Evolutionary conservation across 441 rosid species (phyloP), one percentile per base, ranked within the genome.

Genomic region (Pelargonium australe): DNA sequence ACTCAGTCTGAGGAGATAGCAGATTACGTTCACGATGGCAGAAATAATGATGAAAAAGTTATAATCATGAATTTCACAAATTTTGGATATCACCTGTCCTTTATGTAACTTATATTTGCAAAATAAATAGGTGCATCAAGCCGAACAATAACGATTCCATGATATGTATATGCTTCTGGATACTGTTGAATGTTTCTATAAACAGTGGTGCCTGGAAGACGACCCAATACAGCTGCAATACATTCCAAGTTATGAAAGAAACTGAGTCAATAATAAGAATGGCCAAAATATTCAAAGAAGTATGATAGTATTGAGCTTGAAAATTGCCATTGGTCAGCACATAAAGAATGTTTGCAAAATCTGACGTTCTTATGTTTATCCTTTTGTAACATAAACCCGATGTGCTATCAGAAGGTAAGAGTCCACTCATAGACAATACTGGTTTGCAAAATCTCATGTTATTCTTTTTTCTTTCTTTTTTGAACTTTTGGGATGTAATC

Each of bases 201-300:
- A 66, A 95, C 86, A 45, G 99, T 95, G 69, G 97, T 92, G 62
- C 99, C 99, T 66, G 99, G 99, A 80, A 92, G 98, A 57, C 98
- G 92, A 5, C 99, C 99, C 91, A 92, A 81, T 60, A 92, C 87
- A 82, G 98, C 99, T 95, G 89, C 78, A 78, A 67, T 25, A 57
- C 61, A 72, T 64, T 65, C 63, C 69, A 72, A n/a, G 67, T 16
- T 31, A 68, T 64, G 44, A 63, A 64, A 47, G 63, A 28, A 58
- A 41, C 51, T 44, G 16, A 65, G 2, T 14, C 37, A 71, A 43
- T 68, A 43, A 51, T 4, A 51, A 43, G 43, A 19, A 31, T n/a
- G 43, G n/a, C 14, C 28, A 23, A 13, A 40, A 3, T 6, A 49
- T 61, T 47, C 66, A 57, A 43, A 11, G 45, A 14, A 53, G 20